phyloP scores from a whole-genome alignment of 805 yeast genomes.

The Ogataea parapolymorpha region DNA sequence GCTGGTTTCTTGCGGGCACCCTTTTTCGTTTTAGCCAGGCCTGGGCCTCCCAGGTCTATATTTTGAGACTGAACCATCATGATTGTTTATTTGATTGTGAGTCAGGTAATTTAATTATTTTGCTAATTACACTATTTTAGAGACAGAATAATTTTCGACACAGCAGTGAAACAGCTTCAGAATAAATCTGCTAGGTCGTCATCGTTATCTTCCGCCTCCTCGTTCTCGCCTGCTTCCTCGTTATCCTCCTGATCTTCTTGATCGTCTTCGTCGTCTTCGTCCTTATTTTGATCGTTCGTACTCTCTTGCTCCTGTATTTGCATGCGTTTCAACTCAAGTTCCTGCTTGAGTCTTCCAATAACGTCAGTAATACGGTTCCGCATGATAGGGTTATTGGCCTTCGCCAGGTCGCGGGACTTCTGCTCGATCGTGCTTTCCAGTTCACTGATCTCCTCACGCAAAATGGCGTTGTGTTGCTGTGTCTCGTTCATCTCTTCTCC shows the following conservation, averaged over 20 bases:
- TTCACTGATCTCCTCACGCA: slow-evolving; percentile 83
- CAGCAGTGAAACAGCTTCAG: slow-evolving; percentile 3
- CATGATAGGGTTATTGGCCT: slow-evolving; percentile 80
- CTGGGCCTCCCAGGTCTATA: slow-evolving; percentile 2
- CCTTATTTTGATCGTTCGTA: slow-evolving; percentile 21
- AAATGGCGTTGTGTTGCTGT: slow-evolving; percentile 63
- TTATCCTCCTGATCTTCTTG: slow-evolving; percentile 26
- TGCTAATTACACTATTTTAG: background rate
- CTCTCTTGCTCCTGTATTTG: slow-evolving; percentile 42
- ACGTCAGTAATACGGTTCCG: slow-evolving; percentile 82
- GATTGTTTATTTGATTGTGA: slow-evolving; percentile 6
- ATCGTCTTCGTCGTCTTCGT: slow-evolving; percentile 51
- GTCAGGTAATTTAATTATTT: background rate
- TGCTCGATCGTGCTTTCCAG: slow-evolving; percentile 72
- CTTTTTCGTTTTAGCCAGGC: slow-evolving; percentile 34
- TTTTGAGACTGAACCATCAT: slow-evolving; percentile 11
- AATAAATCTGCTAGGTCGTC: slow-evolving; percentile 32
- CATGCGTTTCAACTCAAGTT: slow-evolving; percentile 73
- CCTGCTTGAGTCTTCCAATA: slow-evolving; percentile 71
- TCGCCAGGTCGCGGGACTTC: slow-evolving; percentile 67
- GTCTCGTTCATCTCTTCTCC: slow-evolving; percentile 44
- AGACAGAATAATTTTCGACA: slow-evolving; percentile 5
- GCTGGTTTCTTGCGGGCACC: slow-evolving; percentile 19
- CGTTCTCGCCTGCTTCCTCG: slow-evolving; percentile 21
- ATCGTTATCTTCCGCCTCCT: slow-evolving; percentile 31